Conservation (phyloP, 1,284 basidiomycete species). For the Trichosporon asahii region DNA sequence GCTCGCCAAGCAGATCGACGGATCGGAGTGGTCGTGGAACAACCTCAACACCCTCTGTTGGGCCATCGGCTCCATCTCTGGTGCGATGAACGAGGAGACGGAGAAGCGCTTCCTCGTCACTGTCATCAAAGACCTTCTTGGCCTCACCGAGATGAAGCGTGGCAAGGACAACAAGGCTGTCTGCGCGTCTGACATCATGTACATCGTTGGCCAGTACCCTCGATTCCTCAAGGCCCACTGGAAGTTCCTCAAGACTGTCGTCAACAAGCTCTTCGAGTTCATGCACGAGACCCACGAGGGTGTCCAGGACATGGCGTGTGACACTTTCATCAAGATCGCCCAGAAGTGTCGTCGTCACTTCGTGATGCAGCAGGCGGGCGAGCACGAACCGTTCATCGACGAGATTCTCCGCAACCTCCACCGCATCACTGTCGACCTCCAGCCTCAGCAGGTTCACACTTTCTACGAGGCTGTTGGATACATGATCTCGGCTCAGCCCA, state of each 20-base stretch:
- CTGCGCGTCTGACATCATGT: slow-evolving; percentile 99
- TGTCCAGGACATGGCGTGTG: slow-evolving; percentile 99
- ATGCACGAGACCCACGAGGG: slow-evolving; percentile 99
- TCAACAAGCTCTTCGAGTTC: slow-evolving; percentile 99
- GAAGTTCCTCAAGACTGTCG: slow-evolving; percentile 99
- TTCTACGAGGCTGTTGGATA: slow-evolving; percentile 98
- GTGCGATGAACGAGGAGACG: slow-evolving; percentile 99
- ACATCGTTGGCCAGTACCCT: slow-evolving; percentile 99
- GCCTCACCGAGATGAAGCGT: slow-evolving; percentile 95
- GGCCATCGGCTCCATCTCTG: slow-evolving; percentile 99
- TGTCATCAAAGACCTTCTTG: slow-evolving; percentile 97
- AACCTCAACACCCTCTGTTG: slow-evolving; percentile 99
- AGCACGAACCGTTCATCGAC: slow-evolving; percentile 96
- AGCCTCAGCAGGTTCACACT: slow-evolving; percentile 91
- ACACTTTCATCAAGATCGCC: slow-evolving; percentile 99
- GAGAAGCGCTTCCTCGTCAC: slow-evolving; percentile 99
- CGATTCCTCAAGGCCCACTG: slow-evolving; percentile 99
- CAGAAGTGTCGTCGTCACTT: slow-evolving; percentile 98
- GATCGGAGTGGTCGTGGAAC: slow-evolving; percentile 98
- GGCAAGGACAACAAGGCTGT: slow-evolving; percentile 99
- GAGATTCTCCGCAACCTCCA: slow-evolving; percentile 92
- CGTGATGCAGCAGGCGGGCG: slow-evolving; percentile 96
- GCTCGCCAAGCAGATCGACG: slow-evolving; percentile 93
- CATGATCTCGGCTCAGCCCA: slow-evolving; percentile 99
- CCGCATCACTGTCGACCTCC: slow-evolving; percentile 91